Evolutionary conservation across 2,329 filamentous ascomycete genomes (phyloP).

Genomic region (Sarocladium brachiariae): DNA sequence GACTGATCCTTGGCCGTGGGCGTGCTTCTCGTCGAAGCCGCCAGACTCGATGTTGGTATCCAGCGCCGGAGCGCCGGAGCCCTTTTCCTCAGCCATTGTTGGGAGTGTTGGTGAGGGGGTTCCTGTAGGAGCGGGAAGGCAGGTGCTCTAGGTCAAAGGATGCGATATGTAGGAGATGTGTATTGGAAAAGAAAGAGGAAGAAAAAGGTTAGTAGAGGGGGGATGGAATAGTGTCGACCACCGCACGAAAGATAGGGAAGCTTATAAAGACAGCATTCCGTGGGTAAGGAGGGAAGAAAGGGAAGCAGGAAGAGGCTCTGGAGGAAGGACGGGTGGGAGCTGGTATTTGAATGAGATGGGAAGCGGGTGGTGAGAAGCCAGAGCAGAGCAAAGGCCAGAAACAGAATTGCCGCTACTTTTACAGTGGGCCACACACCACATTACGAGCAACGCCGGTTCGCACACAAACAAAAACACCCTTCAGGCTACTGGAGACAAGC

Average conservation of each 20-base stretch:
- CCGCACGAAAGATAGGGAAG: slow-evolving; percentile 42
- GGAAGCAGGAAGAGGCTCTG: slow-evolving; percentile 19
- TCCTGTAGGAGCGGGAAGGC: not conserved
- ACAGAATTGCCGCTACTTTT: slow-evolving; percentile 2
- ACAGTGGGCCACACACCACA: not conserved
- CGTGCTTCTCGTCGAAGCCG: slow-evolving; percentile 58
- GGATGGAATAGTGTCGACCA: slow-evolving; percentile 29
- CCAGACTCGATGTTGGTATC: slow-evolving; percentile 59
- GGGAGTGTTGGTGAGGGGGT: not conserved
- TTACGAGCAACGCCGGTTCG: too few species aligned
- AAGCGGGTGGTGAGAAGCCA: not conserved
- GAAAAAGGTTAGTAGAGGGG: slow-evolving; percentile 20
- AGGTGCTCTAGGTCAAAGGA: slow-evolving; percentile 7
- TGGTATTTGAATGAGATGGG: slow-evolving; percentile 14
- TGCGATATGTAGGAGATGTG: slow-evolving; percentile 7
- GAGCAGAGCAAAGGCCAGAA: too few species aligned
- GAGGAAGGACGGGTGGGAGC: slow-evolving; percentile 25
- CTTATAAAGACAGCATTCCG: slow-evolving; percentile 40
- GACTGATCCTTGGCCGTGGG: slow-evolving; percentile 20
- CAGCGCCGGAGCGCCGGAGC: slow-evolving; percentile 48
- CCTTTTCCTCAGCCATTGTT: slow-evolving; percentile 49
- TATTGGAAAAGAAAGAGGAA: slow-evolving; percentile 16
- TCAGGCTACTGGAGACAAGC: slow-evolving; percentile 1
- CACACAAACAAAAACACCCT: too few species aligned
- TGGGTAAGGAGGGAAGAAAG: slow-evolving; percentile 38